Evolutionary conservation across 805 yeast species (phyloP).

Genomic region (Candida anglica): DNA sequence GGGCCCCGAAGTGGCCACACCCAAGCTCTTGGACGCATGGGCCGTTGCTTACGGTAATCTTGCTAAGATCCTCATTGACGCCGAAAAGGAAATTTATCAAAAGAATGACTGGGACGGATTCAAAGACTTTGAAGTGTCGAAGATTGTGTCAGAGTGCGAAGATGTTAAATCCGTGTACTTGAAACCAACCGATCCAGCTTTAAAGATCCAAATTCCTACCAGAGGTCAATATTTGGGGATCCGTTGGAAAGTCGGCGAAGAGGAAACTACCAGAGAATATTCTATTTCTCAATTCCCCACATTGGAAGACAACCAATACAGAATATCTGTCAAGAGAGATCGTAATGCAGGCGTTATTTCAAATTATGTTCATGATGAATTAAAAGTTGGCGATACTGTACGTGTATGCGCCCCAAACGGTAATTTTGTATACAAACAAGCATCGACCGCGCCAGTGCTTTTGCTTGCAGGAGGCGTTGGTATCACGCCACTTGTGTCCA

Average conservation of each 20-base stretch:
- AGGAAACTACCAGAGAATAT: constrained; percentile 53
- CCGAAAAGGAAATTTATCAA: constrained; percentile 47
- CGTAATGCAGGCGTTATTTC: constrained; percentile 49
- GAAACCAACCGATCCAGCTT: constrained; percentile 37
- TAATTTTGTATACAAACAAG: constrained; percentile 32
- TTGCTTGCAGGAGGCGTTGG: constrained; percentile 65
- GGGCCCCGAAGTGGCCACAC: constrained; percentile 56
- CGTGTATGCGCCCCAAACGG: constrained; percentile 61
- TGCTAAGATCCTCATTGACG: constrained; percentile 56
- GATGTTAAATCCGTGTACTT: constrained; percentile 52
- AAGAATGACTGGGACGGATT: constrained; percentile 53
- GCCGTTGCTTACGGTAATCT: constrained; percentile 58
- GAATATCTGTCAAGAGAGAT: constrained; percentile 52
- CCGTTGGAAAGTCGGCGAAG: constrained; percentile 29
- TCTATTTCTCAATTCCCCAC: constrained; percentile 43
- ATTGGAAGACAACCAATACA: constrained; percentile 30
- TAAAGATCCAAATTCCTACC: constrained; percentile 14
- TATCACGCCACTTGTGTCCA: constrained; percentile 59
- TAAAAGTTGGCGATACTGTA: constrained; percentile 46
- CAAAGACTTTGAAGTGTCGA: constrained; percentile 45
- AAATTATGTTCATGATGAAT: constrained; percentile 41
- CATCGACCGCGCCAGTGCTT: constrained; percentile 24
- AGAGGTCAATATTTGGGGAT: constrained; percentile 48
- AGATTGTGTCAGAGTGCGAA: constrained; percentile 39
- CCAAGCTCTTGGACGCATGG: constrained; percentile 61